Base-by-base conservation (phyloP, 2,329 filamentous ascomycete genomes). In the Mycocentrospora acerina region DNA sequence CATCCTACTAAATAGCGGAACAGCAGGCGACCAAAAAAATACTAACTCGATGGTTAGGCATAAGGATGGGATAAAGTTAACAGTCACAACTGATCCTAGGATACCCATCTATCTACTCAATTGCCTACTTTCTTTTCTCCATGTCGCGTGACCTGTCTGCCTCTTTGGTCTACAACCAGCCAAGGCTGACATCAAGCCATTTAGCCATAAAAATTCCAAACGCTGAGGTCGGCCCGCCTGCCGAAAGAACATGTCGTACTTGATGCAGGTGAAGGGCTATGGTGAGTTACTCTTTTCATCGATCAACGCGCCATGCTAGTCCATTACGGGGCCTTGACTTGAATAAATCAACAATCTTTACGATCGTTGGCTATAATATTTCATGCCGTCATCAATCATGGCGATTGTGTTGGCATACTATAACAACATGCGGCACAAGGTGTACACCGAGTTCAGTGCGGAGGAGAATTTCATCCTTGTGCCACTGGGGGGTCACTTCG, bases 341-440 rank as follows among this genome's bases (percentile, higher is more conserved):
- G 55, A 64, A 34, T 69, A 66, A 66, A 59, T 61, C 6, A 42
- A 51, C 6, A 59, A 61, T 7, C 49, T 68, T 24, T 64, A 66
- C 44, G 49, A 60, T 6, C 44, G 57, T 29, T 71, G 62, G 65
- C 42, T 57, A 31, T 71, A 70, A 42, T 70, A 67, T 46, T 66
- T 69, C 42, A 67, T 65, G 6, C 52, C 60, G 18, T 63, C 50
- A 10, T 54, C 59, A 38, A 63, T 70, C 42, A 64, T 66, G 55
- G 63, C 64, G 3, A 62, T 53, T 9, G 65, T 60, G 48, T 40
- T 70, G 37, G 59, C 57, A 35, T 70, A 70, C 41, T 70, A 66
- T 46, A 63, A 69, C 32, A 70, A 70, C 31, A 59, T 65, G 1
- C 49, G 62, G 9, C 66, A 70, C 37, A 61, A 69, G 33, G 55